A percentile compares a stretch with the other conserved stretches of the same genome.
These are phyloP conservation scores for Arthrobotrys conoides DNA, from an alignment of 2,329 filamentous ascomycete genomes.

Conservation along the genomic window DNA sequence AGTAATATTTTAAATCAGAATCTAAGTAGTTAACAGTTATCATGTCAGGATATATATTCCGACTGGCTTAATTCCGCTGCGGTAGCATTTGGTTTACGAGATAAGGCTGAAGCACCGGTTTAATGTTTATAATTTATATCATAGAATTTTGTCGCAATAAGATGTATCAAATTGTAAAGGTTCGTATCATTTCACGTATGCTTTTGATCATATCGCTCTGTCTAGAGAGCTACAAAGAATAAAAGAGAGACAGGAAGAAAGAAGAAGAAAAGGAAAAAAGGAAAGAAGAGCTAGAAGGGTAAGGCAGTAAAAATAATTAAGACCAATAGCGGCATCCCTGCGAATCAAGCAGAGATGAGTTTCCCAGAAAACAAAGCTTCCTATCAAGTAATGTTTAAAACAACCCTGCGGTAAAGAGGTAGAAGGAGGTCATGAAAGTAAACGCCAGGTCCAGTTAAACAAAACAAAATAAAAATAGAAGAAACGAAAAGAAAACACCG, in stretches of 20 bases:
- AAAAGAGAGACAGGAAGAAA: neutral
- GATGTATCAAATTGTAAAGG: neutral
- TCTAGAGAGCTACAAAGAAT: neutral
- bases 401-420: neutral
- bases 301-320: conserved; percentile 2
- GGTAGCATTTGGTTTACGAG: neutral
- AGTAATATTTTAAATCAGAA: neutral
- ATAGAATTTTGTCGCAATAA: too few species aligned
- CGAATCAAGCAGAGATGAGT: neutral
- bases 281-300: neutral
- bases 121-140: too few species aligned
- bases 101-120: too few species aligned
- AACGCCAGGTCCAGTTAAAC: conserved; percentile 1
- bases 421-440: neutral
- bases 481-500: neutral
- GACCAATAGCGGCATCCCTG: neutral
- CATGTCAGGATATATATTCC: too few species aligned
- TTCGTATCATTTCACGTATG: conserved; percentile 14
- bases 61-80: too few species aligned
- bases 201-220: conserved; percentile 16
- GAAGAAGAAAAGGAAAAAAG: too few species aligned
- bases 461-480: conserved; percentile 1
- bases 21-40: too few species aligned
- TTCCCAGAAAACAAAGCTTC: neutral
- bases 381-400: conserved; percentile 13